Evolutionary conservation across 2,329 filamentous ascomycete species (phyloP), one percentile per base, ranked within the genome.

Genomic region (Epichloe sibirici): DNA sequence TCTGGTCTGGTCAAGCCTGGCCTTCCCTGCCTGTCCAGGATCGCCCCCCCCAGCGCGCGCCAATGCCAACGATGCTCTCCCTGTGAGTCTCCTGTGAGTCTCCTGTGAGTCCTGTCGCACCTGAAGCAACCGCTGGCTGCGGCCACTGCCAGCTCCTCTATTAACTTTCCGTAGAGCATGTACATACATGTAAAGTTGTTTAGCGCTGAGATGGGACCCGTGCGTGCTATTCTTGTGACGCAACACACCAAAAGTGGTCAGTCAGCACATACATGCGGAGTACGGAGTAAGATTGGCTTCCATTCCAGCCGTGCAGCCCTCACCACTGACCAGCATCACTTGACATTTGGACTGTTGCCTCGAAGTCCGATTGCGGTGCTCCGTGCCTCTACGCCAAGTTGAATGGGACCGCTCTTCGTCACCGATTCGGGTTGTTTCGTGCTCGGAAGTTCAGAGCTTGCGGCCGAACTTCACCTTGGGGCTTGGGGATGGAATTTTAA

Each of bases 281-380:
- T 21, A 21, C 17, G 2, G 17, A 21, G 17, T 8, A 12, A 50
- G 39, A 13, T 42, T 50, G 31, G 40, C 48, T 12, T 39, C 17
- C 50, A 51, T 51, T 51, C 50, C 50, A 51, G 17, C 17, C 17
- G 17, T 21, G 17, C 17, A 21, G 50, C 39, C 39, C 47, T 25
- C 28, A 23, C 11, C 23, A 28, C 17, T 21, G 17, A 21, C 28
- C 28, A 28, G 28, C 42, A 45, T 49, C 48, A 42, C 35, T 43
- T 48, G 46, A 48, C 46, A n/a, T 5, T n/a, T 48, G 46, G 46
- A 37, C 46, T 48, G 17, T 38, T 48, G 46, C 12, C 34, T 12
- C 12, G 28, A 21, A 21, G 45, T 46, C 25, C 34, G 9, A 21
- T 43, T 43, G 40, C 45, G n/a, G 9, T 31, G 25, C 21, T 48